These are phyloP conservation scores for Diplodia mutila DNA, from an alignment of 2,329 filamentous ascomycete genomes.

Conservation along the genomic window DNA sequence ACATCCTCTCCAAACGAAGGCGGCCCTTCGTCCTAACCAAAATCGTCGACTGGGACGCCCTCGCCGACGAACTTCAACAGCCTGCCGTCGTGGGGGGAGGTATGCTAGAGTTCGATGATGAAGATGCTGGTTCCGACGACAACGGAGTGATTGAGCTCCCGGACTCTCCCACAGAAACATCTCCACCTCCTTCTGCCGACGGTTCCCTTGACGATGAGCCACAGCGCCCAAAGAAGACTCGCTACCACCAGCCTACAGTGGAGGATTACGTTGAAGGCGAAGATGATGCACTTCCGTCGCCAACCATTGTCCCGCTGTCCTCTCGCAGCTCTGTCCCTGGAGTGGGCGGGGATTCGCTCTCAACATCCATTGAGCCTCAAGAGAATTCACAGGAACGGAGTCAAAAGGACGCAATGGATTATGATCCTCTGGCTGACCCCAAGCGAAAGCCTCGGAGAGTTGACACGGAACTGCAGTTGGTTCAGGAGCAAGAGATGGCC, in stretches of 20 bases:
- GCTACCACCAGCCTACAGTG: constrained; percentile 1
- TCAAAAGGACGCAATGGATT: background rate
- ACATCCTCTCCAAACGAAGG: background rate
- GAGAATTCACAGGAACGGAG: background rate
- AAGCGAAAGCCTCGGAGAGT: background rate
- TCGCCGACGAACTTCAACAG: constrained; percentile 1
- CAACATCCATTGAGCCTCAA: background rate
- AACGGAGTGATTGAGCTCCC: background rate
- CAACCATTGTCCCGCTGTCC: background rate
- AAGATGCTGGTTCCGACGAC: background rate
- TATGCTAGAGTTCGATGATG: background rate
- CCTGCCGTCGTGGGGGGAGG: background rate
- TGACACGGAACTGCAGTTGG: constrained; percentile 4
- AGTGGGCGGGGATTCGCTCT: background rate
- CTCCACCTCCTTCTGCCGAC: background rate
- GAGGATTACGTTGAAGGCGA: constrained; percentile 5
- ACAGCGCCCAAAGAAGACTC: background rate
- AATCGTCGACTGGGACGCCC: constrained; percentile 22
- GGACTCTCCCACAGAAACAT: background rate
- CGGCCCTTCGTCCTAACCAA: background rate
- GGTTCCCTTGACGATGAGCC: too few relatives aligned
- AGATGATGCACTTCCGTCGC: background rate
- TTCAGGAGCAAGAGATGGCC: background rate
- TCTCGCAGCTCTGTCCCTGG: background rate
- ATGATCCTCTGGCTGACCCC: background rate